Base-by-base conservation (phyloP, 108 stramenopile genomes). In the Cyclotella baltica region DNA sequence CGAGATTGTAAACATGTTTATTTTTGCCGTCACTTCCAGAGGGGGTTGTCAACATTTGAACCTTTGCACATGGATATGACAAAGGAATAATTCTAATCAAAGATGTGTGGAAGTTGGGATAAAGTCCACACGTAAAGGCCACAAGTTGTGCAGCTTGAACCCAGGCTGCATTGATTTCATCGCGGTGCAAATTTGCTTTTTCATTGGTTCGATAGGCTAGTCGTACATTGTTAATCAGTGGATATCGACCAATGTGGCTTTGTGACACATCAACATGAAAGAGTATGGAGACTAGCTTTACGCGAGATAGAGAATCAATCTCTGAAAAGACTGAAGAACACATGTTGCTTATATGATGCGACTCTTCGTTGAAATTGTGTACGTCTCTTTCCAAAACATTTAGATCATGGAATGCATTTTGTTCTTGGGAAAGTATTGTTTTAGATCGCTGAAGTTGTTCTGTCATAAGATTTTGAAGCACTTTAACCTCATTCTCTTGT, bases 51-150 rank as follows among this genome's bases (percentile, higher is more conserved):
- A 59, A 51, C 37, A 79, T 55, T 55, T 55, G 28, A 55, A 80
- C 62, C 47, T 80, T 80, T 30, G 79, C 79, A 74, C 79, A 80
- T 30, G 79, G 79, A 63, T 73, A 51, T n/a, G 61, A 68, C 34
- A 73, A 37, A 15, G 72, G 72, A n/a, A 80, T 80, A 28, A 68
- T 61, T 25, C 71, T 38, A 35, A 72, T 72, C 48, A 13, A 27
- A 16, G 79, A 59, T n/a, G 67, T 52, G 23, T 48, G 67, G 59
- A 80, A 62, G 30, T 36, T 55, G 28, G 77, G 70, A 30, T 80
- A 64, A 51, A 74, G 37, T 28, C 67, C 67, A 46, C 50, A 73
- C 35, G 72, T 72, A 35, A 73, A 73, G 15, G 67, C 61, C 61
- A 80, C 33, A 28, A 80, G 67, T 62, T 80, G 79, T 28, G 79